phyloP scores from a whole-genome alignment of 768 basidiomycete species.

The Tylopilus subfusipes region DNA sequence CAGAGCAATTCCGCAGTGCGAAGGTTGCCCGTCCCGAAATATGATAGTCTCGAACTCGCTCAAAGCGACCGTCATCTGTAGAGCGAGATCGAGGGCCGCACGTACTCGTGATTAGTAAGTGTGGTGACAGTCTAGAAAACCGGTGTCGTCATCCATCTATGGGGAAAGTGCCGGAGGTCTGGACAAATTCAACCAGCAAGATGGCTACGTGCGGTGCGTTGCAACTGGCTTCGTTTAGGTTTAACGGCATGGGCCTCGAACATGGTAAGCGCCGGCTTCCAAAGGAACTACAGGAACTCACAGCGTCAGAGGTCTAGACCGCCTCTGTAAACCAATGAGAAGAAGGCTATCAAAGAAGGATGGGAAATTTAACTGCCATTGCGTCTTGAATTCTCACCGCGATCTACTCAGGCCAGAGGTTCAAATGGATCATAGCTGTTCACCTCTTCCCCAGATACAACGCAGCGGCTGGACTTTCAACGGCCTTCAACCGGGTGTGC shows the following conservation, averaged over 20 bases:
- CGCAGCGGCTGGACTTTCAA: not conserved
- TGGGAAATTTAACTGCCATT: not conserved
- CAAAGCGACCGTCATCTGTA: not conserved
- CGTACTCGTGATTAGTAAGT: not conserved
- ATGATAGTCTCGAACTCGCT: slow-evolving; percentile 1
- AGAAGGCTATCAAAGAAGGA: not conserved
- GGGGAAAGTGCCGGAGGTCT: slow-evolving; percentile 2
- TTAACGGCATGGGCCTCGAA: slow-evolving; percentile 5
- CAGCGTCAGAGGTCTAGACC: slow-evolving; percentile 18
- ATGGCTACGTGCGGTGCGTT: slow-evolving; percentile 6
- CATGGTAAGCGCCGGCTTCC: not conserved
- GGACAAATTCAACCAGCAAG: slow-evolving; percentile 2
- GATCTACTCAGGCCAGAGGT: not conserved
- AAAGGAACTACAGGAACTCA: slow-evolving; percentile 3
- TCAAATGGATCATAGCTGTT: not conserved
- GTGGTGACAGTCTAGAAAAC: not conserved
- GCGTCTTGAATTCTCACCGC: not conserved
- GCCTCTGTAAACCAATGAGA: not conserved
- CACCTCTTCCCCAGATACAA: not conserved
- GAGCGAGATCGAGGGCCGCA: not conserved
- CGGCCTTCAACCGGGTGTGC: not conserved
- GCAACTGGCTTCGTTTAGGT: not conserved
- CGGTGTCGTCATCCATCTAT: not conserved
- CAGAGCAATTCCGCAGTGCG: not conserved
- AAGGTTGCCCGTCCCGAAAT: not conserved